These are phyloP conservation scores for Beta corolliflora DNA, from an alignment of 179 eudicot genomes.

Conservation along the genomic window DNA sequence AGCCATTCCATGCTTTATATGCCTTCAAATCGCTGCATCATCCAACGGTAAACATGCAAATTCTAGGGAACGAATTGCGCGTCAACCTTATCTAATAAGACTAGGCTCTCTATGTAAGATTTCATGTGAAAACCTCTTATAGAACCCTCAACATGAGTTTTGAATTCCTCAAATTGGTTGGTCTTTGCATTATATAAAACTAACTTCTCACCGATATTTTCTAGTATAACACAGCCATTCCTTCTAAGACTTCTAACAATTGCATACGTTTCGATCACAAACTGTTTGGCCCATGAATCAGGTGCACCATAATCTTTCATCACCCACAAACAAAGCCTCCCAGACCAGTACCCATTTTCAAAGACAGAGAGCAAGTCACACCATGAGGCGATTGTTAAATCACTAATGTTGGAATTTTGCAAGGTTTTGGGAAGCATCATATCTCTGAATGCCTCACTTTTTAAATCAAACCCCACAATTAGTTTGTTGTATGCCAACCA, in stretches of 20 bases:
- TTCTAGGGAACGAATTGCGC: background rate
- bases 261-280: conserved; percentile 28
- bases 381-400: conserved; percentile 29
- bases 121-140: conserved; percentile 38
- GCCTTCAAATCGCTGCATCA: background rate
- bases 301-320: conserved; percentile 50
- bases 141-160: conserved; percentile 27
- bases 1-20: background rate
- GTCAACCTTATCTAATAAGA: conserved; percentile 31
- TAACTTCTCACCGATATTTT: conserved; percentile 21
- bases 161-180: conserved; percentile 27
- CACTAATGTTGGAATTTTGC: conserved; percentile 23
- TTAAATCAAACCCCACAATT: conserved; percentile 45
- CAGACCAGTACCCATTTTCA: conserved; percentile 31
- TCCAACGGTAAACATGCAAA: background rate
- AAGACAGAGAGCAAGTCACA: conserved; percentile 36
- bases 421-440: conserved; percentile 39
- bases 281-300: conserved; percentile 51
- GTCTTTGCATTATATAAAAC: conserved; percentile 34
- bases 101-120: conserved; percentile 50
- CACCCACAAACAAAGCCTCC: conserved; percentile 46
- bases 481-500: conserved; percentile 39
- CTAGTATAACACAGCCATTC: conserved; percentile 41
- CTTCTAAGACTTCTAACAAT: conserved; percentile 32
- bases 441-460: conserved; percentile 39